These are phyloP conservation scores for Trematosphaeria pertusa DNA, from an alignment of 2,329 filamentous ascomycete species.

Conservation along the genomic window DNA sequence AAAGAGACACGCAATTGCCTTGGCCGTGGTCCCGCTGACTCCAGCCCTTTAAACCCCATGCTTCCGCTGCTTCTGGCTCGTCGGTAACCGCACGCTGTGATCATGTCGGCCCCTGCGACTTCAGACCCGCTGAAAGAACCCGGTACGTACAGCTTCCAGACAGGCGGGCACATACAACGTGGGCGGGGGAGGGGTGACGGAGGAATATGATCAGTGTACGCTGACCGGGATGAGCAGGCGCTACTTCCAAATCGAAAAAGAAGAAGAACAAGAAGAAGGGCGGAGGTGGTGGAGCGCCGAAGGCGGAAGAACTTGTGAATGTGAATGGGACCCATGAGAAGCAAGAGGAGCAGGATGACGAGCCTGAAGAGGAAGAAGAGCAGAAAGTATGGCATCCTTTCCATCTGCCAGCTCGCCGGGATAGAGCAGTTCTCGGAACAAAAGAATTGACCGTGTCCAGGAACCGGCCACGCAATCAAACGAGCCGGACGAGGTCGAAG, in stretches of 20 bases:
- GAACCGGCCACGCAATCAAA: constrained; percentile 27
- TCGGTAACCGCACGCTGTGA: constrained; percentile 16
- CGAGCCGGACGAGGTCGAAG: constrained; percentile 45
- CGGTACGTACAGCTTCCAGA: too few relatives aligned
- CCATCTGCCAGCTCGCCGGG: too few relatives aligned
- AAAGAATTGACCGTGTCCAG: too few relatives aligned
- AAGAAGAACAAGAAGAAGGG: constrained; percentile 51
- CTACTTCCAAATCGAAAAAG: constrained; percentile 47
- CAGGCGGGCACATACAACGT: not conserved
- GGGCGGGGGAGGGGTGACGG: constrained; percentile 8
- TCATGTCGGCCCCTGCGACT: constrained; percentile 38
- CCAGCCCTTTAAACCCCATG: constrained; percentile 12
- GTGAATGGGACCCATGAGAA: constrained; percentile 33
- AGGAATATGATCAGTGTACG: not conserved
- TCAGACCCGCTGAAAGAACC: constrained; percentile 41
- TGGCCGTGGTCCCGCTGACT: constrained; percentile 3
- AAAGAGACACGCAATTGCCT: constrained; percentile 20
- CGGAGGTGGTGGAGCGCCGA: constrained; percentile 25
- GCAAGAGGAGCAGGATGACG: constrained; percentile 22
- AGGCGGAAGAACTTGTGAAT: constrained; percentile 34
- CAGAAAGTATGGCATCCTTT: constrained; percentile 40
- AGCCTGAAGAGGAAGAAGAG: constrained; percentile 36
- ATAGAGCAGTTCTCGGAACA: too few relatives aligned
- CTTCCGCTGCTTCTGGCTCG: constrained; percentile 8
- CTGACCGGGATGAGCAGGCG: constrained; percentile 34